Conservation (phyloP, 768 basidiomycete genomes). For the Leccinum ochraceum region DNA sequence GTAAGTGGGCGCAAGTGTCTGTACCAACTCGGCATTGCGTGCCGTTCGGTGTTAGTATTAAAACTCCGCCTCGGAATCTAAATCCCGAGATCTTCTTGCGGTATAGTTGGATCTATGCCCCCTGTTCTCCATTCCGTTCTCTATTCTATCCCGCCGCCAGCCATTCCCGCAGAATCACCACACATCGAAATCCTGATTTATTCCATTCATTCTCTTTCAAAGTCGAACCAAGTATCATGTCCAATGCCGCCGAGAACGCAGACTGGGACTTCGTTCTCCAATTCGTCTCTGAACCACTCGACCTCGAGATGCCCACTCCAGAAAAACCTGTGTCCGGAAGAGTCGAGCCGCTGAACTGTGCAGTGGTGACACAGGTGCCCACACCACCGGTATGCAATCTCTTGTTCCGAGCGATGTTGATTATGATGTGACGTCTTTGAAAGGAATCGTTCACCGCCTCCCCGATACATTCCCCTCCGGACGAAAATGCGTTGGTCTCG, state of each 20-base stretch:
- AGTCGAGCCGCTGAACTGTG: conserved; percentile 16
- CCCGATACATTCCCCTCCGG: conserved; percentile 29
- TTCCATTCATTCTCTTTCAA: not conserved
- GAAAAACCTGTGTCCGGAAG: conserved; percentile 38
- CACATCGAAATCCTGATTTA: not conserved
- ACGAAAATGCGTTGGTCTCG: conserved; percentile 60
- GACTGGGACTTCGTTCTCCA: conserved; percentile 68
- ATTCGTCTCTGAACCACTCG: conserved; percentile 51
- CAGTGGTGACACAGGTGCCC: conserved; percentile 46
- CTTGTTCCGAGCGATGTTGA: conserved; percentile 3
- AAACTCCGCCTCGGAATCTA: conserved; percentile 20
- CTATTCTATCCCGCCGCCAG: conserved; percentile 4
- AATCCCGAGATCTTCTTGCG: conserved; percentile 14
- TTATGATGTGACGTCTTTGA: conserved; percentile 1
- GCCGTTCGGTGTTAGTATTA: conserved; percentile 6
- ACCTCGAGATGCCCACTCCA: conserved; percentile 34
- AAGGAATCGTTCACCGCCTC: conserved; percentile 38
- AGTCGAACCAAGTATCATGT: conserved; percentile 17
- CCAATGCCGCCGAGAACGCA: conserved; percentile 40
- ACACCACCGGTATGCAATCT: conserved; percentile 59
- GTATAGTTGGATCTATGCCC: conserved; percentile 7
- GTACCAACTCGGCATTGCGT: conserved; percentile 10
- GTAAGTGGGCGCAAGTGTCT: not conserved
- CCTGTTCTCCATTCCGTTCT: conserved; percentile 19
- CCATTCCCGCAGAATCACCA: not conserved